Evolutionary conservation across 2,329 filamentous ascomycete genomes (phyloP).

Genomic region (Claviceps citrina): DNA sequence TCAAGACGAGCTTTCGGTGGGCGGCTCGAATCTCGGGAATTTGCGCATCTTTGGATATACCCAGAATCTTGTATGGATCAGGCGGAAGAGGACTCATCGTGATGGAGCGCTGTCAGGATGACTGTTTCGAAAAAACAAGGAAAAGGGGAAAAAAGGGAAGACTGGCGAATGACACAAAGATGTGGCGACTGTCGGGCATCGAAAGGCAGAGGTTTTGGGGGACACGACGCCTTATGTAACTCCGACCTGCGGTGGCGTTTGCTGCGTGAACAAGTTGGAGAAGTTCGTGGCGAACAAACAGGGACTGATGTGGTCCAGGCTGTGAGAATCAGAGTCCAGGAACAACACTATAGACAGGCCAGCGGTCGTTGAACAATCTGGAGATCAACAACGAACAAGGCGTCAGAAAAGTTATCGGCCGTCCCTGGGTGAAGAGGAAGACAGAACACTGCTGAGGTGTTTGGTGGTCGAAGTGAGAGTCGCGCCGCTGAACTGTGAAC

Average conservation of each 20-base stretch:
- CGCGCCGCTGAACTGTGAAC: conserved; percentile 7
- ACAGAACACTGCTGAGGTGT: neutral
- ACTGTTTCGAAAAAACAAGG: neutral
- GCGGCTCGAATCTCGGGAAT: conserved; percentile 58
- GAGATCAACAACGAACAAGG: too few species aligned
- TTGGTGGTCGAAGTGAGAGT: conserved; percentile 3
- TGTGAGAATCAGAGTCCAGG: neutral
- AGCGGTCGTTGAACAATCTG: neutral
- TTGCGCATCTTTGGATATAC: conserved; percentile 57
- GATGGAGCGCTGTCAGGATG: conserved; percentile 1
- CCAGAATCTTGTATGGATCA: conserved; percentile 69
- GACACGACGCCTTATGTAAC: neutral
- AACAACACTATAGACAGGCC: neutral
- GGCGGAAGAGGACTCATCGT: conserved; percentile 37
- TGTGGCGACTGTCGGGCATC: neutral
- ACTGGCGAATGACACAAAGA: neutral
- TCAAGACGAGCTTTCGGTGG: conserved; percentile 73
- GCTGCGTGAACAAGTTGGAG: neutral
- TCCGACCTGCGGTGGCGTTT: neutral
- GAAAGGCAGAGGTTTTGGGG: neutral
- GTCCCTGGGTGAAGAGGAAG: too few species aligned
- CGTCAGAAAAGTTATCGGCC: too few species aligned
- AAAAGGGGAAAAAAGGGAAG: neutral
- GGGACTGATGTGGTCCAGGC: too few species aligned
- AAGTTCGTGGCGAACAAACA: too few species aligned